Conservation (phyloP, 2,329 filamentous ascomycete species). For the Epichloe typhina region DNA sequence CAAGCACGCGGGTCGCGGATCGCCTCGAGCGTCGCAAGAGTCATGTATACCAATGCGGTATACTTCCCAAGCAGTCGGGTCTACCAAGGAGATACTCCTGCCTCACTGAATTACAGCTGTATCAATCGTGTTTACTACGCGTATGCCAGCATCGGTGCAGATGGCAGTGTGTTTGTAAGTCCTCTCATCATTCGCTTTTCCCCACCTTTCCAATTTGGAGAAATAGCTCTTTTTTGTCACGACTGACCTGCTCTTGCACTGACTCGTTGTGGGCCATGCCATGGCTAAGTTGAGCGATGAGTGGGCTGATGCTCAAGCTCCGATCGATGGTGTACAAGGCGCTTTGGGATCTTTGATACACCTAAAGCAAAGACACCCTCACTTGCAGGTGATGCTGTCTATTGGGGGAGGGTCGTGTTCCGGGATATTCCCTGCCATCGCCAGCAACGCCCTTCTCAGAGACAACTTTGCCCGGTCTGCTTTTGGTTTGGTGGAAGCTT, state of each 20-base stretch:
- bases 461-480: conserved; percentile 61
- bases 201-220: no score
- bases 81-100: conserved; percentile 61
- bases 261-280: conserved; percentile 8
- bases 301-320: conserved; percentile 59
- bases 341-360: conserved; percentile 62
- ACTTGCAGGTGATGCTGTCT: conserved; percentile 64
- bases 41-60: conserved; percentile 57
- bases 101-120: conserved; percentile 58
- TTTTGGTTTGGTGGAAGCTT: conserved; percentile 53
- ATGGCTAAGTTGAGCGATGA: conserved; percentile 57
- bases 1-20: conserved; percentile 34
- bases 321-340: conserved; percentile 57
- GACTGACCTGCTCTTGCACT: no score
- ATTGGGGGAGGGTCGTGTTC: conserved; percentile 60
- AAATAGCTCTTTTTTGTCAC: no score
- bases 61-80: conserved; percentile 75
- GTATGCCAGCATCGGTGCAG: conserved; percentile 37
- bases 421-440: conserved; percentile 54
- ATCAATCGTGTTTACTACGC: conserved; percentile 34
- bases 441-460: conserved; percentile 43
- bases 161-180: conserved; percentile 58
- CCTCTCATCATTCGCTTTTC: not conserved
- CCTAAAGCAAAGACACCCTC: conserved; percentile 56
- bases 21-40: conserved; percentile 27